Conservation (phyloP, 2,329 filamentous ascomycete species). For the Amphichorda felina region DNA sequence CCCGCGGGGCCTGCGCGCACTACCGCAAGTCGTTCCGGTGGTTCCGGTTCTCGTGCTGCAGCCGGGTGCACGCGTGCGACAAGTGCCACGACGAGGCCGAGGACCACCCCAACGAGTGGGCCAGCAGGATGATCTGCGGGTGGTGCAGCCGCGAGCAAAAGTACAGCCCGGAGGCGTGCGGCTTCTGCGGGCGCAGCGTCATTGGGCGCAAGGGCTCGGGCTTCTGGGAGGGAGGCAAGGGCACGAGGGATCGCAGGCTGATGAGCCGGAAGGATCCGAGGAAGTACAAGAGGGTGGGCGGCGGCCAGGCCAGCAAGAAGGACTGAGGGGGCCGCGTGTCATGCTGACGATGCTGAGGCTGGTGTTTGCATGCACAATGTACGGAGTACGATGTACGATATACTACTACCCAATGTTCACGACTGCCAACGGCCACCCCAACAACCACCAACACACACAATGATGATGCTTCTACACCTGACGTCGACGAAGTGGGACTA, state of each 20-base stretch:
- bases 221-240: slow-evolving; percentile 82
- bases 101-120: slow-evolving; percentile 69
- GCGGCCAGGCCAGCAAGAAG: slow-evolving; percentile 26
- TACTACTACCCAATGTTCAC: no score
- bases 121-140: slow-evolving; percentile 73
- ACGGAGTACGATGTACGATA: no score
- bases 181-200: slow-evolving; percentile 58
- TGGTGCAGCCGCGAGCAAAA: slow-evolving; percentile 73
- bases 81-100: slow-evolving; percentile 63
- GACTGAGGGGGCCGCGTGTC: slow-evolving; percentile 1
- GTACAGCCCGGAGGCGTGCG: slow-evolving; percentile 65
- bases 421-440: no score
- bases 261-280: slow-evolving; percentile 71
- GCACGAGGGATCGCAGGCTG: slow-evolving; percentile 56
- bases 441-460: no score
- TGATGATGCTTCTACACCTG: no score
- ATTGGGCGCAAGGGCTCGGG: slow-evolving; percentile 54
- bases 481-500: no score
- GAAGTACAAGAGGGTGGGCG: slow-evolving; percentile 54
- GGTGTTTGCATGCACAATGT: no score
- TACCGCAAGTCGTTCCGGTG: slow-evolving; percentile 49
- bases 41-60: slow-evolving; percentile 55
- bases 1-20: slow-evolving; percentile 41
- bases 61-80: slow-evolving; percentile 48
- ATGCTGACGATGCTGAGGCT: no score